These are phyloP conservation scores for Neurospora sp. DNA, from an alignment of 495 filamentous ascomycete species.

Conservation along the genomic window DNA sequence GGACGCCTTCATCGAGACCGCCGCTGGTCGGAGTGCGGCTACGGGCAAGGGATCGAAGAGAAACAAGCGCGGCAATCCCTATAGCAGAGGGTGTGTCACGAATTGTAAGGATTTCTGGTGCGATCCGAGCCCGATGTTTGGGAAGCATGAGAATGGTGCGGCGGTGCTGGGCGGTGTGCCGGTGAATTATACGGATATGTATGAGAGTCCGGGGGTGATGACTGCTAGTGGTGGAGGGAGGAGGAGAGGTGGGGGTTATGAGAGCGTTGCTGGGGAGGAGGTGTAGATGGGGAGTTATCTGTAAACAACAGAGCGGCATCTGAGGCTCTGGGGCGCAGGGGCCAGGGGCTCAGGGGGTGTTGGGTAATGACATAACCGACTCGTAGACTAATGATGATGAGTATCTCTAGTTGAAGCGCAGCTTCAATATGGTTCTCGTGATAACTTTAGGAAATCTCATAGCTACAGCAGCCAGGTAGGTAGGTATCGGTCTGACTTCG, in stretches of 20 bases:
- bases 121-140: slow-evolving; percentile 74
- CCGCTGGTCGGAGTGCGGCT: slow-evolving; percentile 46
- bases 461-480: not conserved
- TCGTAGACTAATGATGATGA: not conserved
- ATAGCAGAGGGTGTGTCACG: slow-evolving; percentile 64
- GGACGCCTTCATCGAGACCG: slow-evolving; percentile 82
- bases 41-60: slow-evolving; percentile 33
- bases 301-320: too few relatives aligned
- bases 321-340: too few relatives aligned
- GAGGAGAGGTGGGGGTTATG: slow-evolving; percentile 30
- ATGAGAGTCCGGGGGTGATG: slow-evolving; percentile 69
- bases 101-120: slow-evolving; percentile 98
- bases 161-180: slow-evolving; percentile 66
- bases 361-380: not conserved
- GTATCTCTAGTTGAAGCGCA: not conserved
- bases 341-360: too few relatives aligned
- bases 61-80: slow-evolving; percentile 59
- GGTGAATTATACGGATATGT: slow-evolving; percentile 83
- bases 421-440: not conserved
- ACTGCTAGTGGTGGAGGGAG: slow-evolving; percentile 18
- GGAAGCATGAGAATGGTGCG: slow-evolving; percentile 57
- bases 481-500: not conserved
- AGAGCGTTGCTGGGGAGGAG: slow-evolving; percentile 34
- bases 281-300: slow-evolving; percentile 6
- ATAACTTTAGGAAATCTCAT: not conserved